A percentile compares a stretch with the other conserved stretches of the same genome.
These are phyloP conservation scores for Aciculosporium take DNA, from an alignment of 2,329 filamentous ascomycete species.

Conservation along the genomic window DNA sequence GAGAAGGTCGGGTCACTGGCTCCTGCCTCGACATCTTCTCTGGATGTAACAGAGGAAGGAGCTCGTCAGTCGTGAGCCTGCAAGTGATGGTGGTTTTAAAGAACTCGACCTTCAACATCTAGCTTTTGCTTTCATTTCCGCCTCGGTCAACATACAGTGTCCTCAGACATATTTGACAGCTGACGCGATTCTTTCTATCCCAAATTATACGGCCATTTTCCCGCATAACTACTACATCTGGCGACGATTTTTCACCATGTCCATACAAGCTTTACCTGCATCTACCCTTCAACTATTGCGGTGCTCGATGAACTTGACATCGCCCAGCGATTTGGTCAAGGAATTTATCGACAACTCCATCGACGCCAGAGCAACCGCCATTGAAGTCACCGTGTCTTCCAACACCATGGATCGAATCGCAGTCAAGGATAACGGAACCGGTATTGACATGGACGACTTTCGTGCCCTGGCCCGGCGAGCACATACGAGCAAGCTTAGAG, in stretches of 20 bases:
- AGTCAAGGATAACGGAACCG: constrained; percentile 60
- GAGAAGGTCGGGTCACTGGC: too few species aligned
- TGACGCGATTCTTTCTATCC: not conserved
- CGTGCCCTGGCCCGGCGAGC: constrained; percentile 47
- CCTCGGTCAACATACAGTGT: not conserved
- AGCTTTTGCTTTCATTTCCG: not conserved
- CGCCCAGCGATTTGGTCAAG: constrained; percentile 51
- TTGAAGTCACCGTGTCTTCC: constrained; percentile 49
- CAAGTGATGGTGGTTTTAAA: not conserved
- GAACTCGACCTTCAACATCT: not conserved
- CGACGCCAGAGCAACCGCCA: constrained; percentile 52
- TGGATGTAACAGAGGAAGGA: not conserved
- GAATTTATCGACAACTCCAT: constrained; percentile 67
- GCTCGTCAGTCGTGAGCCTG: too few species aligned
- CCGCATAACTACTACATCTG: not conserved
- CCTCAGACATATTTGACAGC: not conserved
- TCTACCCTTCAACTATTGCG: constrained; percentile 41
- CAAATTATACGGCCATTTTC: not conserved
- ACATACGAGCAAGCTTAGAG: constrained; percentile 58
- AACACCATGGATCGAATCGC: constrained; percentile 57
- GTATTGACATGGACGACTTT: constrained; percentile 50
- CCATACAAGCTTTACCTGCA: constrained; percentile 34
- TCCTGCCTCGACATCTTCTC: not conserved
- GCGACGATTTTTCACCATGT: constrained; percentile 20
- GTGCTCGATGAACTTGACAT: constrained; percentile 44